Percentiles rank a stretch among this genome's conserved stretches.
Evolutionary conservation across 78 protist species (phyloP).

Genomic region (Salpingoeca rosetta): DNA sequence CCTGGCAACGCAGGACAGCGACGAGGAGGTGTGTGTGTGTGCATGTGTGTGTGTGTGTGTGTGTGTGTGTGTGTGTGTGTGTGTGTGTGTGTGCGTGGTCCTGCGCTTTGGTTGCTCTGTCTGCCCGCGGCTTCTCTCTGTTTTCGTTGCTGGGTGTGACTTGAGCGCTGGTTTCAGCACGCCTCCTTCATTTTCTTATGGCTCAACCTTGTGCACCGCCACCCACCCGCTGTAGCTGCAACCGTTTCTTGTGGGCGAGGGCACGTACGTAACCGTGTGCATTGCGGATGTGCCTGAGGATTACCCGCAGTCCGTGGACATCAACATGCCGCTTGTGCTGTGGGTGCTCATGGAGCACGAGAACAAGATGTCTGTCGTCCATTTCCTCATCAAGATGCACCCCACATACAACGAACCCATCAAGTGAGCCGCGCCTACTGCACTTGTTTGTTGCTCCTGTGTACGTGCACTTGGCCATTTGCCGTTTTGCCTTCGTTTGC

Average conservation of each 20-base stretch:
- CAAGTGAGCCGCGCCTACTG: slow-evolving; percentile 7
- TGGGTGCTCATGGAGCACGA: slow-evolving; percentile 74
- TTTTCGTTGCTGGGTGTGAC: too few species aligned
- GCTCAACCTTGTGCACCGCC: background rate
- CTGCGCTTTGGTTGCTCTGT: too few species aligned
- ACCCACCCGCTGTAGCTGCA: too few species aligned
- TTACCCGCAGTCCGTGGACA: too few species aligned
- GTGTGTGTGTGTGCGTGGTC: background rate
- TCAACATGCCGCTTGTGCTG: slow-evolving; percentile 22
- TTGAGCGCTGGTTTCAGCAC: too few species aligned
- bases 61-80: background rate
- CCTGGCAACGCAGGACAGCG: background rate
- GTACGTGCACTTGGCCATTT: too few species aligned
- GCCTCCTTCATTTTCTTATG: background rate
- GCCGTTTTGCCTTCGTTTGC: background rate
- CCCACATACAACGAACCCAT: slow-evolving; percentile 38
- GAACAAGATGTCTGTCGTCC: slow-evolving; percentile 73
- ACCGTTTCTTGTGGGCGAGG: background rate
- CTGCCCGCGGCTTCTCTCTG: too few species aligned
- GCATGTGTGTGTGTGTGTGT: background rate
- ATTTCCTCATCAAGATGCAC: slow-evolving; percentile 56
- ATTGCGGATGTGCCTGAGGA: background rate
- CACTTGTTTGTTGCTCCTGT: background rate
- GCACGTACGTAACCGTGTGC: background rate
- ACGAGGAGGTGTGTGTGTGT: background rate